phyloP scores from a whole-genome alignment of 78 protist species.

The Salpingoeca rosetta region DNA sequence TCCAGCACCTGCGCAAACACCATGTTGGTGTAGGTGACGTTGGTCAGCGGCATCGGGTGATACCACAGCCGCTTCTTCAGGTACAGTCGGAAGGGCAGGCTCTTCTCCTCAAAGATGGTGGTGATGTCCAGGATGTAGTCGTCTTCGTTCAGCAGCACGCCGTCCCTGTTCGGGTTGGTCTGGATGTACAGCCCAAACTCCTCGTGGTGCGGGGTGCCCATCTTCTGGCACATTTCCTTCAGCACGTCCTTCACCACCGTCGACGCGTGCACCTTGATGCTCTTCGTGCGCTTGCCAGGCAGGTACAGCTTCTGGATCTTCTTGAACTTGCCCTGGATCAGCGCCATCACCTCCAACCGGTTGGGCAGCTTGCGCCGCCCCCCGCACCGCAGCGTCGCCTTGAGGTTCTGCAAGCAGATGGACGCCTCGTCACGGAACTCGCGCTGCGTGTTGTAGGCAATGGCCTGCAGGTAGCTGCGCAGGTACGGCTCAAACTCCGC shows the following conservation, averaged over 20 bases:
- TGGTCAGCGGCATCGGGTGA: not conserved
- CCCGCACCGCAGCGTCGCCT: not conserved
- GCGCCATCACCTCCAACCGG: not conserved
- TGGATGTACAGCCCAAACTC: not conserved
- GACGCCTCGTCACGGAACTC: not conserved
- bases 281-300: not conserved
- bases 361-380: not conserved
- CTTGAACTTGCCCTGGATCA: not conserved
- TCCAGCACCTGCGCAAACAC: not conserved
- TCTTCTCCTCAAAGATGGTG: not conserved
- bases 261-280: not conserved
- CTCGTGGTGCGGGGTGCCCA: not conserved
- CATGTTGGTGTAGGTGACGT: not conserved
- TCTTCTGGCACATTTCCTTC: not conserved
- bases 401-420: not conserved
- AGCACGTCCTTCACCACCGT: not conserved
- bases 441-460: not conserved
- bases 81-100: conserved; percentile 3
- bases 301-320: not conserved
- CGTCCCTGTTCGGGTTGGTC: not conserved
- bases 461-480: not conserved
- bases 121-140: conserved; percentile 14
- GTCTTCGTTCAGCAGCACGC: not conserved
- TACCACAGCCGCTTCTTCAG: conserved; percentile 9
- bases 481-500: conserved; percentile 8